Conservation (phyloP, 202 grass and related monocot genomes). For the Zizania palustris region DNA sequence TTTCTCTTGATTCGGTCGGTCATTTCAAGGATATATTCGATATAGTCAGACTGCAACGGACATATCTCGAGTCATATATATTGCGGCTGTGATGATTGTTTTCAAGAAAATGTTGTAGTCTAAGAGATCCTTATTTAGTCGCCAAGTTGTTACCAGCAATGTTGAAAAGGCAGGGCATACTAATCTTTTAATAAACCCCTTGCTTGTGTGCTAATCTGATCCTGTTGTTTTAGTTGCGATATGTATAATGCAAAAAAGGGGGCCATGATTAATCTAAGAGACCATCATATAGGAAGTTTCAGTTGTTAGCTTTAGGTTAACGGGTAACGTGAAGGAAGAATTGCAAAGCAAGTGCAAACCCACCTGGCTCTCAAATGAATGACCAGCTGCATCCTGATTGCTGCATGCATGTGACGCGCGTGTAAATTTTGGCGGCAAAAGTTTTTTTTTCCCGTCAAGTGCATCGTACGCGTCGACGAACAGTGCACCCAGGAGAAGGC, state of each 20-base stretch:
- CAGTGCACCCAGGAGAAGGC: background rate
- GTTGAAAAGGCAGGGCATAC: background rate
- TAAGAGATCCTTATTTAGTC: background rate
- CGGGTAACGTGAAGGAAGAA: constrained; percentile 34
- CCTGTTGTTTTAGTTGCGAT: constrained; percentile 21
- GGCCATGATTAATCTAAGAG: constrained; percentile 34
- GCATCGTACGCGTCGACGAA: background rate
- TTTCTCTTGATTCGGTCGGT: constrained; percentile 10
- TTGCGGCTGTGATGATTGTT: background rate
- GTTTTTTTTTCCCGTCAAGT: background rate
- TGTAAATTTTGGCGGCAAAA: background rate
- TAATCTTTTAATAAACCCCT: constrained; percentile 6
- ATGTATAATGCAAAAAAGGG: constrained; percentile 1
- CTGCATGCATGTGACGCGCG: constrained; percentile 10
- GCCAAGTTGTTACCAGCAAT: background rate
- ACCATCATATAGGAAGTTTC: constrained; percentile 36
- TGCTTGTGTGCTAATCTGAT: constrained; percentile 32
- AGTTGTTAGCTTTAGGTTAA: constrained; percentile 37
- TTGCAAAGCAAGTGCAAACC: background rate
- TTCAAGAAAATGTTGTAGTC: background rate
- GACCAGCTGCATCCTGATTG: background rate
- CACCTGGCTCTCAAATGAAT: constrained; percentile 19
- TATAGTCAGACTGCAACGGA: background rate
- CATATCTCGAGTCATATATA: background rate
- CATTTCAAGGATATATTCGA: constrained; percentile 7